Evolutionary conservation across 164 flowering plant species (phyloP).

Genomic region (Kalanchoe fedtschenkoi): DNA sequence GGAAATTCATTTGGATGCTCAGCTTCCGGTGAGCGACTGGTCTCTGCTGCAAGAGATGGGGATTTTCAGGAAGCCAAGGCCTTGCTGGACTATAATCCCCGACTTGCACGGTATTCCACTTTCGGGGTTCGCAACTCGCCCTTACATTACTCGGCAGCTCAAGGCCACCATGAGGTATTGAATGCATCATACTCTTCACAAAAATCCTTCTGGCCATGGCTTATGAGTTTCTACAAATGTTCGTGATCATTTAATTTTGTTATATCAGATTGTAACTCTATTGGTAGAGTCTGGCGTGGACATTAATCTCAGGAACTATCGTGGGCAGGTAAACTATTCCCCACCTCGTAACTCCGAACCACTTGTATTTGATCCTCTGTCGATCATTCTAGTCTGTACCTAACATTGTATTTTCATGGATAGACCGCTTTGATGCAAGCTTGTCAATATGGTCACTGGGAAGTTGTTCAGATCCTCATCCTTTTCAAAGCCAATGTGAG

Average conservation of each 20-base stretch:
- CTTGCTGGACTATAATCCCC: constrained; percentile 78
- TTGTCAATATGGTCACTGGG: constrained; percentile 98
- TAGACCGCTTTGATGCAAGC: constrained; percentile 99
- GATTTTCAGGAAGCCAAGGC: constrained; percentile 94
- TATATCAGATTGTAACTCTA: constrained; percentile 63
- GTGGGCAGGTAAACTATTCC: constrained; percentile 61
- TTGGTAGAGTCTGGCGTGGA: constrained; percentile 85
- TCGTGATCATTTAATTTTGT: background rate
- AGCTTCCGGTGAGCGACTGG: constrained; percentile 90
- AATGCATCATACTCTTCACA: background rate
- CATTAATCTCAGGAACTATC: constrained; percentile 81
- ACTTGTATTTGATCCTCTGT: background rate
- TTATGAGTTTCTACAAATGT: background rate
- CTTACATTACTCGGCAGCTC: constrained; percentile 91
- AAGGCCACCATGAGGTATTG: constrained; percentile 90
- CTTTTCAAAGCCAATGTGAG: constrained; percentile 82
- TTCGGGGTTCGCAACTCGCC: constrained; percentile 96
- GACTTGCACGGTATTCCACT: constrained; percentile 79
- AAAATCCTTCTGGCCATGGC: background rate
- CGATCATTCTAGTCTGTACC: background rate
- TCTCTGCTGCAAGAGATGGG: constrained; percentile 97
- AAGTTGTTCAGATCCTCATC: constrained; percentile 79
- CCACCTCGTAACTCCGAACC: background rate
- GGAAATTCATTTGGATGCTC: constrained; percentile 97
- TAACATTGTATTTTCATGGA: constrained; percentile 8